These are phyloP conservation scores for Aegilops sharonensis DNA, from an alignment of 176 grass and related monocot species.

Conservation along the genomic window DNA sequence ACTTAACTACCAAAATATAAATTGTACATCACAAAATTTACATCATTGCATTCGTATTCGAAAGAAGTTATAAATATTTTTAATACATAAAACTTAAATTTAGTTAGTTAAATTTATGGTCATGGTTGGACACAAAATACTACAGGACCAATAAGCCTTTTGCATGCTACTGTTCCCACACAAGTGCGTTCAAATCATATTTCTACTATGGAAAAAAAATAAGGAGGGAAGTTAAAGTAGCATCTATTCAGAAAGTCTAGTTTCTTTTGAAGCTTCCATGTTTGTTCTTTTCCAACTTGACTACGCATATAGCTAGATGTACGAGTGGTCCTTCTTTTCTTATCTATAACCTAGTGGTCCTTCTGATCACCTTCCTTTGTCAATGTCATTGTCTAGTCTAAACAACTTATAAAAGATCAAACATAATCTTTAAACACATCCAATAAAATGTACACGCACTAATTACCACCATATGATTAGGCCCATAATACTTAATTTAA, in stretches of 20 bases:
- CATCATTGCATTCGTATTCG: no score
- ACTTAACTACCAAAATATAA: no score
- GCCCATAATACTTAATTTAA: no score
- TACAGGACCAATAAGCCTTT: background rate
- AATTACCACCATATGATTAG: no score
- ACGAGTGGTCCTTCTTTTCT: background rate
- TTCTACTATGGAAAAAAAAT: background rate
- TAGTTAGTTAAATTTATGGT: no score
- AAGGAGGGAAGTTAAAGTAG: background rate
- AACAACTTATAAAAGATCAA: no score
- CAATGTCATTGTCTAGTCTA: conserved; percentile 9
- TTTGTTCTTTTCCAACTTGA: conserved; percentile 15
- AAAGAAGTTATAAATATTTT: no score
- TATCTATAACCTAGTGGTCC: background rate
- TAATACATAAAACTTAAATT: no score
- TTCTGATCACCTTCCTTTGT: conserved; percentile 42
- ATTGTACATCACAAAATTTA: no score
- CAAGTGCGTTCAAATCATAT: background rate
- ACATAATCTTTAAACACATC: no score
- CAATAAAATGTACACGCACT: no score
- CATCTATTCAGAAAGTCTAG: background rate
- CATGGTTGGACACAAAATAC: no score
- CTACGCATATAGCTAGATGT: background rate
- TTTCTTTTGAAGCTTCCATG: conserved; percentile 30
- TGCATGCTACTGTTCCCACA: background rate